phyloP scores from a whole-genome alignment of 106 monocot species.

The Dioscorea zingiberensis region DNA sequence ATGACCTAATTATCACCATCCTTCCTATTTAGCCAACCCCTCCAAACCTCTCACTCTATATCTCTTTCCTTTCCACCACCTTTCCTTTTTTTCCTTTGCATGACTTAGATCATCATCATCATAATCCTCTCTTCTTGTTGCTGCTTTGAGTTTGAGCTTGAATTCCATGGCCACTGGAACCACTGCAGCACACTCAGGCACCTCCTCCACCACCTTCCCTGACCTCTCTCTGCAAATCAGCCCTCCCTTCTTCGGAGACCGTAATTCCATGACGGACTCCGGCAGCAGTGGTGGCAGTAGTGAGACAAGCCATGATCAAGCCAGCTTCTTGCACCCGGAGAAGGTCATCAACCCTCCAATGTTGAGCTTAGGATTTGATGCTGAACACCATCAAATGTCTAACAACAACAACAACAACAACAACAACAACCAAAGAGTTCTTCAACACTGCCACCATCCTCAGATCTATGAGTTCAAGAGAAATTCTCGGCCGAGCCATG shows the following conservation, averaged over 20 bases:
- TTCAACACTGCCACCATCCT: conserved; percentile 14
- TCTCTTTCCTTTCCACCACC: conserved; percentile 5
- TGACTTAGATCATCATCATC: not conserved
- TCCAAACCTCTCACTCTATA: not conserved
- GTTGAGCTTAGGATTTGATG: conserved; percentile 20
- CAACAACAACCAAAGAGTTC: not conserved
- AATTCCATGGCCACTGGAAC: not conserved
- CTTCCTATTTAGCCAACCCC: not conserved
- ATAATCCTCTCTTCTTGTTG: not conserved
- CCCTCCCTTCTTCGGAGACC: conserved; percentile 16
- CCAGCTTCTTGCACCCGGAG: not conserved
- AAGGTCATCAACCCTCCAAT: too few species aligned
- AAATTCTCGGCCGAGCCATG: conserved; percentile 13
- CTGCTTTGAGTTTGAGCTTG: not conserved
- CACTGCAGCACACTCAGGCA: too few species aligned
- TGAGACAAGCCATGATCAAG: conserved; percentile 5
- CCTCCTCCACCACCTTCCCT: conserved; percentile 13
- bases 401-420: too few species aligned
- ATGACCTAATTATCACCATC: conserved; percentile 47
- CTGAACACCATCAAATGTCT: not conserved
- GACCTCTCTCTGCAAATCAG: conserved; percentile 42
- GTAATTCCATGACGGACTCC: conserved; percentile 1
- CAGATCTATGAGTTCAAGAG: conserved; percentile 35
- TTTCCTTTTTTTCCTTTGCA: not conserved
- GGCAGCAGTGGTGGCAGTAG: conserved; percentile 13